phyloP scores from a whole-genome alignment of 2,329 filamentous ascomycete genomes.

The Raffaelea ambrosiae region DNA sequence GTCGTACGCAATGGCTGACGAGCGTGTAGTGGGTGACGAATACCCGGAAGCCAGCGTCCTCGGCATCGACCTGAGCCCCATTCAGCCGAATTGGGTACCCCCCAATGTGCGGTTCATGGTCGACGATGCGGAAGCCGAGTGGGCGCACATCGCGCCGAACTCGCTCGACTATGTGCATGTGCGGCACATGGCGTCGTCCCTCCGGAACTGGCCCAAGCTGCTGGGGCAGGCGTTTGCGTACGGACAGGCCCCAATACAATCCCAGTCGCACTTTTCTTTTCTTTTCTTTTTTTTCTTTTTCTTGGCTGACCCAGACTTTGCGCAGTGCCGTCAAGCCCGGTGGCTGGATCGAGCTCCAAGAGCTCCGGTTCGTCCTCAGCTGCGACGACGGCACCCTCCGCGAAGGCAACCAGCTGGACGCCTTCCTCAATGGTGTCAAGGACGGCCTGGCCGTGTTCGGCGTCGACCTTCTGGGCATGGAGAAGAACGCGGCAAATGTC shows the following conservation, averaged over 20 bases:
- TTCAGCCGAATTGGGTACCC: constrained; percentile 37
- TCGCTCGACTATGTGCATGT: constrained; percentile 32
- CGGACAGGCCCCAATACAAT: background rate
- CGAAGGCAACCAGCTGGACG: constrained; percentile 16
- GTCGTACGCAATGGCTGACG: background rate
- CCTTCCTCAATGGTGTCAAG: constrained; percentile 13
- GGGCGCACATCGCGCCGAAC: constrained; percentile 33
- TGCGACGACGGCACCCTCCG: constrained; percentile 21
- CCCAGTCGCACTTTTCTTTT: background rate
- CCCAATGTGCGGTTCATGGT: constrained; percentile 9
- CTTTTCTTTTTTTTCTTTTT: background rate
- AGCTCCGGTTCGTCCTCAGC: constrained; percentile 16
- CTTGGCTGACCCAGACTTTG: background rate
- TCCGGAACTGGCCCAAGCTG: constrained; percentile 36
- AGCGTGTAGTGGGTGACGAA: constrained; percentile 1
- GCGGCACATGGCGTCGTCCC: constrained; percentile 44
- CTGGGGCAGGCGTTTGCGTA: constrained; percentile 17
- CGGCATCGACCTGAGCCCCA: constrained; percentile 33
- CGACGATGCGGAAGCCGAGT: constrained; percentile 36
- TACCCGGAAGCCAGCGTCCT: constrained; percentile 30
- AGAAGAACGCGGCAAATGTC: constrained; percentile 19
- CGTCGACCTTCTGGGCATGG: constrained; percentile 17
- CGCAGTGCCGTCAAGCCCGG: constrained; percentile 24
- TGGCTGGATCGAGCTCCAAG: constrained; percentile 31
- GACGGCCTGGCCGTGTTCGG: constrained; percentile 14